Percentiles rank a stretch among this genome's conserved stretches.
Evolutionary conservation across 164 flowering plant species (phyloP).

Genomic region (Stephania japonica): DNA sequence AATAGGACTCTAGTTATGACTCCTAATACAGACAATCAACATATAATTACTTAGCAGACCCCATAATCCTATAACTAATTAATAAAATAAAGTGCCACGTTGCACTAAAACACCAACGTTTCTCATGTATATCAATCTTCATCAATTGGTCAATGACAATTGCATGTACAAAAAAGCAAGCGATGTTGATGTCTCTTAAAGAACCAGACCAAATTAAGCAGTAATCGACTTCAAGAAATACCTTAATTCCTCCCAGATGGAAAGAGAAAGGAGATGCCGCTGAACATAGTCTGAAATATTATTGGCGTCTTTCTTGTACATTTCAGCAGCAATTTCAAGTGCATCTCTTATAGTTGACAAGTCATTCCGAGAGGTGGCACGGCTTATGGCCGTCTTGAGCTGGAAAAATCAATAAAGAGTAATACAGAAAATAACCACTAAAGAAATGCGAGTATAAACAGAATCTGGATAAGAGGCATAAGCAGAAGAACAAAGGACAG

Average conservation of each 20-base stretch:
- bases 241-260: constrained; percentile 97
- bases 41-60: too few species aligned
- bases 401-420: constrained; percentile 20
- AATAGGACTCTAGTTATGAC: too few species aligned
- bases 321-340: constrained; percentile 95
- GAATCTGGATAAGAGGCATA: background rate
- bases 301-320: constrained; percentile 78
- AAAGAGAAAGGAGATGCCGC: constrained; percentile 80
- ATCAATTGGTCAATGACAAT: background rate
- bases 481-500: constrained; percentile 2
- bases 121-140: too few species aligned
- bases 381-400: constrained; percentile 93
- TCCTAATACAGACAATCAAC: too few species aligned
- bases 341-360: constrained; percentile 88
- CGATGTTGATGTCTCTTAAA: too few species aligned
- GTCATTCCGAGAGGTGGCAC: constrained; percentile 92
- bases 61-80: too few species aligned
- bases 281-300: constrained; percentile 87
- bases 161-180: background rate
- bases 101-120: too few species aligned
- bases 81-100: too few species aligned
- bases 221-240: constrained; percentile 17
- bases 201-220: background rate
- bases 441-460: background rate
- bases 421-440: background rate